Evolutionary conservation across 2,329 filamentous ascomycete genomes (phyloP).

Genomic region (Arthrobotrys conoides): DNA sequence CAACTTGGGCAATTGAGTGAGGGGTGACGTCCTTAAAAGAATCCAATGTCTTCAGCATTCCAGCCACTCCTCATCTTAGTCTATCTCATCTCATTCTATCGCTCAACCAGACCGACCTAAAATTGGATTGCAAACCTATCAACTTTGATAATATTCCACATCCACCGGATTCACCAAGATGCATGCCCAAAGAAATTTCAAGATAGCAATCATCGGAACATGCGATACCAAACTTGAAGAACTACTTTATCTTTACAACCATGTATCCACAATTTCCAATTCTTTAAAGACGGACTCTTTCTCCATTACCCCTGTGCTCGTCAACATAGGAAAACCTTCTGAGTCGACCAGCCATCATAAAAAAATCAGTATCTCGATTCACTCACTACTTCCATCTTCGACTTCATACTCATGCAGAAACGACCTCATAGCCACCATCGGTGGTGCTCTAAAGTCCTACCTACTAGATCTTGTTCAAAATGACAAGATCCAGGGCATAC

Average conservation of each 20-base stretch:
- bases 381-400: constrained; percentile 22
- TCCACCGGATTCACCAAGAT: not conserved
- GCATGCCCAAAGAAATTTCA: not conserved
- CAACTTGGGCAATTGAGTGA: no score
- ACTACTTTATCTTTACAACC: constrained; percentile 71
- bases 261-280: constrained; percentile 45
- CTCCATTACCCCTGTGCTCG: constrained; percentile 18
- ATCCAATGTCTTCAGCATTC: not conserved
- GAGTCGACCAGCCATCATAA: not conserved
- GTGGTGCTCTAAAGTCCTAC: constrained; percentile 12
- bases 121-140: not conserved
- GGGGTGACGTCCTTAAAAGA: not conserved
- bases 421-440: constrained; percentile 34
- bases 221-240: constrained; percentile 77
- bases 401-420: constrained; percentile 21
- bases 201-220: constrained; percentile 71
- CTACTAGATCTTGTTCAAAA: constrained; percentile 24
- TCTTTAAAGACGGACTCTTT: not conserved
- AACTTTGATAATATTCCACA: no score
- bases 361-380: constrained; percentile 31
- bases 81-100: not conserved
- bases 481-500: constrained; percentile 71
- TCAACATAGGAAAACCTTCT: constrained; percentile 35
- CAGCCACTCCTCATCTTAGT: not conserved
- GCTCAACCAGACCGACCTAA: not conserved